A percentile compares a stretch with the other conserved stretches of the same genome.
Evolutionary conservation across 1,284 basidiomycete genomes (phyloP).

Genomic region (Boletellus deceptivus): DNA sequence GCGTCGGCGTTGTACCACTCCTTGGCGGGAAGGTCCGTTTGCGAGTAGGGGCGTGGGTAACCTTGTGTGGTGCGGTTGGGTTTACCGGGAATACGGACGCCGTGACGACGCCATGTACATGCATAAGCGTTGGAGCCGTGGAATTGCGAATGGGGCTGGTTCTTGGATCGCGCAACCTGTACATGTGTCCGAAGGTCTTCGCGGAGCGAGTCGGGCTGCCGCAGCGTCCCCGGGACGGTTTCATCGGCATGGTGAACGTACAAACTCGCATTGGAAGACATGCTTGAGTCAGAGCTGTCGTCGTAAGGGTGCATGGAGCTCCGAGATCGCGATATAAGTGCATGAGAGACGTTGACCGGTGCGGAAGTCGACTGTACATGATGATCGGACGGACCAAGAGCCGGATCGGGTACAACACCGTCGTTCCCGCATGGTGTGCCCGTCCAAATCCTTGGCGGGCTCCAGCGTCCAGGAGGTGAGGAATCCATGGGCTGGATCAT

Average conservation of each 20-base stretch:
- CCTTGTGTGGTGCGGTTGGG: background rate
- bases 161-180: background rate
- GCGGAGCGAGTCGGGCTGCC: background rate
- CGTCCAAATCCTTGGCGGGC: conserved; percentile 23
- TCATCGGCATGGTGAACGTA: background rate
- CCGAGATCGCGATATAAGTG: conserved; percentile 22
- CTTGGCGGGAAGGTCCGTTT: conserved; percentile 1
- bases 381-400: conserved; percentile 7
- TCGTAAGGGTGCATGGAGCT: conserved; percentile 18
- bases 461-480: conserved; percentile 17
- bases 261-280: conserved; percentile 3
- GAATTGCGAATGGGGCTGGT: conserved; percentile 11
- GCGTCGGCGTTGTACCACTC: conserved; percentile 21
- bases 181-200: background rate
- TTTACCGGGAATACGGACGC: conserved; percentile 20
- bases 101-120: conserved; percentile 20
- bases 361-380: background rate
- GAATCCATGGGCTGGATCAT: conserved; percentile 16
- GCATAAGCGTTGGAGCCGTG: conserved; percentile 16
- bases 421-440: conserved; percentile 25
- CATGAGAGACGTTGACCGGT: conserved; percentile 17
- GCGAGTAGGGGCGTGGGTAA: conserved; percentile 7
- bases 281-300: conserved; percentile 1
- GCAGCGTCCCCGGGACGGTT: background rate
- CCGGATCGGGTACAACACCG: background rate